A percentile compares a stretch with the other conserved stretches of the same genome.
Conservation (phyloP, 2,329 filamentous ascomycete genomes). For the Arthroderma uncinatum region DNA sequence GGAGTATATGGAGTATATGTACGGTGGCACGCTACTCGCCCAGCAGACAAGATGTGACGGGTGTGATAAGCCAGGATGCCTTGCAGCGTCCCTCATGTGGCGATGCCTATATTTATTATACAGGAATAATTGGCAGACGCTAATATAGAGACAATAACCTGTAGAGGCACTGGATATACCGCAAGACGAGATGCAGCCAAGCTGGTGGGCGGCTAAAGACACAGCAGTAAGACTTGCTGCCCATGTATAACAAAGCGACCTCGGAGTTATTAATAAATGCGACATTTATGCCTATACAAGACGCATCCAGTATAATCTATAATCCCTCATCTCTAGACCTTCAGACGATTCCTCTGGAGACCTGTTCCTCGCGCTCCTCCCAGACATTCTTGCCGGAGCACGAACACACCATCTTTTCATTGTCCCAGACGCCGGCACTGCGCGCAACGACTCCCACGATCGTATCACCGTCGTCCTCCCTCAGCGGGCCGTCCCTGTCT, state of each 20-base stretch:
- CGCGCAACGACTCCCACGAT: conserved; percentile 87
- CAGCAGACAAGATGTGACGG: conserved; percentile 3
- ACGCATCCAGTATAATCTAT: not conserved
- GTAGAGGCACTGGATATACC: too few species aligned
- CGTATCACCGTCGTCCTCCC: conserved; percentile 69
- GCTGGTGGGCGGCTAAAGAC: too few species aligned
- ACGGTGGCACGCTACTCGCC: too few species aligned
- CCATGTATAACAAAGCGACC: too few species aligned
- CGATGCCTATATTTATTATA: too few species aligned
- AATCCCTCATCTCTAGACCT: not conserved
- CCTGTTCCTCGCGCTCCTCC: conserved; percentile 89
- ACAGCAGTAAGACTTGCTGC: too few species aligned
- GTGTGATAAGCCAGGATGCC: conserved; percentile 8
- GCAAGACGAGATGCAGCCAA: too few species aligned
- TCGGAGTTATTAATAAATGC: not conserved
- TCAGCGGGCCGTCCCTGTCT: conserved; percentile 47
- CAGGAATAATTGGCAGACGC: too few species aligned
- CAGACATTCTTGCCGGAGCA: conserved; percentile 97
- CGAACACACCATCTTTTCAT: conserved; percentile 95
- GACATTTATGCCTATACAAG: not conserved
- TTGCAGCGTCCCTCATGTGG: conserved; percentile 2
- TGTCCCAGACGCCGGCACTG: conserved; percentile 97
- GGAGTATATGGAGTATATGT: not conserved
- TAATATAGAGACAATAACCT: too few species aligned
- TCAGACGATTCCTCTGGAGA: conserved; percentile 78